Conservation (phyloP, 768 basidiomycete species). For the Hortiboletus flavorubellus region DNA sequence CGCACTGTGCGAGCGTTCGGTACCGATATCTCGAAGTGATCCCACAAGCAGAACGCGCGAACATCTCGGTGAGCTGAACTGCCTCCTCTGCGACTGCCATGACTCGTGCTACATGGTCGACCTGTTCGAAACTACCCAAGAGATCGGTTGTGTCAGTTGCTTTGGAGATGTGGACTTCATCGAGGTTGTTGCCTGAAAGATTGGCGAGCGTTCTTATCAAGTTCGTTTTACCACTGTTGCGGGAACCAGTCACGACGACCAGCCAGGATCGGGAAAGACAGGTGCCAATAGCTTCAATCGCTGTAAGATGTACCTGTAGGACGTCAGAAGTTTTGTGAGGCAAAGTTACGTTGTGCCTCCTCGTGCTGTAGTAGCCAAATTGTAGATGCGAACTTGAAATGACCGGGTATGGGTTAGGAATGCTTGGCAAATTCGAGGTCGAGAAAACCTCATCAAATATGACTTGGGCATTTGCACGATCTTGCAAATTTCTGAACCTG, state of each 20-base stretch:
- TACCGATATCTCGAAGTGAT: constrained; percentile 17
- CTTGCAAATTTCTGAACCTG: constrained; percentile 75
- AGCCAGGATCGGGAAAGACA: constrained; percentile 80
- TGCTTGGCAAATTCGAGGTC: constrained; percentile 31
- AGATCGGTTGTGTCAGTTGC: constrained; percentile 93
- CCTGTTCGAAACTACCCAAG: constrained; percentile 93
- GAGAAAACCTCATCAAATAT: constrained; percentile 57
- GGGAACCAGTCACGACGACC: constrained; percentile 79
- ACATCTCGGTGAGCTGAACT: constrained; percentile 36
- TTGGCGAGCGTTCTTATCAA: constrained; percentile 68
- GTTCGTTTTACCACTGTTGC: constrained; percentile 75
- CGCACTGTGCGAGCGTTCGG: constrained; percentile 11
- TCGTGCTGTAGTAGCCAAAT: constrained; percentile 57
- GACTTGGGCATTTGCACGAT: constrained; percentile 50
- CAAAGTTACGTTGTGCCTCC: constrained; percentile 32
- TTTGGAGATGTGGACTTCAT: constrained; percentile 75
- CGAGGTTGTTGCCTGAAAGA: constrained; percentile 62
- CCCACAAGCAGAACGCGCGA: constrained; percentile 35
- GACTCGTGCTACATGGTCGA: constrained; percentile 49
- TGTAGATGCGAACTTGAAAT: constrained; percentile 49
- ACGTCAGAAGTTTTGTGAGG: constrained; percentile 46
- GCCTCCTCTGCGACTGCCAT: constrained; percentile 39
- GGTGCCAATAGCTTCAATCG: constrained; percentile 71
- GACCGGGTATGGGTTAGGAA: constrained; percentile 36
- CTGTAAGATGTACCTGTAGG: constrained; percentile 58